A percentile compares a stretch with the other conserved stretches of the same genome.
Conservation (phyloP, 2,329 filamentous ascomycete species). For the Monosporascus ibericus region DNA sequence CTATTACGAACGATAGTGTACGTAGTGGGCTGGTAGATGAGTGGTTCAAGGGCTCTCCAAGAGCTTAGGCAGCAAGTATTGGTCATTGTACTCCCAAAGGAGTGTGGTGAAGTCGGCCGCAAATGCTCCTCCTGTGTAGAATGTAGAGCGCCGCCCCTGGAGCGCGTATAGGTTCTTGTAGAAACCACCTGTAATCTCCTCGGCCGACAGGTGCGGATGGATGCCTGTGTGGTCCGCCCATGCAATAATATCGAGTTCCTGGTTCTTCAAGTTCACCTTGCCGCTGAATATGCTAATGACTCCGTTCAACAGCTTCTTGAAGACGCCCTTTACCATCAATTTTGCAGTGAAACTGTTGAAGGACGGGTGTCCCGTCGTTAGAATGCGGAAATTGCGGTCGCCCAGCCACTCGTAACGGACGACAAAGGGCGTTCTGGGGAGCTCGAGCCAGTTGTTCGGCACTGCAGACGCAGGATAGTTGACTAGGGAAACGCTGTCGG, state of each 20-base stretch:
- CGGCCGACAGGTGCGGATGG: conserved; percentile 23
- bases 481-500: conserved; percentile 17
- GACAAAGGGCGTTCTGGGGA: conserved; percentile 21
- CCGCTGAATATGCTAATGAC: conserved; percentile 33
- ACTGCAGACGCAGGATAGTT: conserved; percentile 22
- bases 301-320: conserved; percentile 26
- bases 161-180: conserved; percentile 29
- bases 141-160: conserved; percentile 33
- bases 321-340: conserved; percentile 13
- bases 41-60: conserved; percentile 4
- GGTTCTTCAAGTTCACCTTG: conserved; percentile 11
- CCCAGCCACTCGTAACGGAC: conserved; percentile 22
- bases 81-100: conserved; percentile 28
- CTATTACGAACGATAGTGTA: too few relatives aligned
- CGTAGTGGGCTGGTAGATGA: too few relatives aligned
- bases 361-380: conserved; percentile 18
- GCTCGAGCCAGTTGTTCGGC: conserved; percentile 20
- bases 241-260: conserved; percentile 12
- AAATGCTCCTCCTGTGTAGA: conserved; percentile 31
- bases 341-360: conserved; percentile 17
- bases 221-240: conserved; percentile 26
- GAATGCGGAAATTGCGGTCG: conserved; percentile 17
- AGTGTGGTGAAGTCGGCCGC: conserved; percentile 25
- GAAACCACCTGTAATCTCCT: conserved; percentile 27
- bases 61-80: conserved; percentile 21